Evolutionary conservation across 179 eudicot genomes (phyloP).

Genomic region (Sideroxylon spinosum): DNA sequence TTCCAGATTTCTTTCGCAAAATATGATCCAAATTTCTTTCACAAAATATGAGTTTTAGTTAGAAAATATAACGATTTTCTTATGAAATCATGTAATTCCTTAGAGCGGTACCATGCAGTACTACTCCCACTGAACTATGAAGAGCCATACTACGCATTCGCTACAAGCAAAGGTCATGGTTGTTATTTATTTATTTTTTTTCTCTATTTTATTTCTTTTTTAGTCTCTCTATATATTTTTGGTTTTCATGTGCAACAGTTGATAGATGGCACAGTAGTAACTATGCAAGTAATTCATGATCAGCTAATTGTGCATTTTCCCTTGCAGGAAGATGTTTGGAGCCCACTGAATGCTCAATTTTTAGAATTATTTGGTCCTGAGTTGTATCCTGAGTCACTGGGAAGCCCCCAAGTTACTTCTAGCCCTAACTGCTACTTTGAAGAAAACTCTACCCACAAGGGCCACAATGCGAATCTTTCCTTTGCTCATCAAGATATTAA

Average conservation of each 20-base stretch:
- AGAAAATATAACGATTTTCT: not conserved
- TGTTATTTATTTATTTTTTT: not conserved
- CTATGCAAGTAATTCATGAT: not conserved
- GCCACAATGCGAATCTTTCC: constrained; percentile 22
- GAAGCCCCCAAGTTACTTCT: constrained; percentile 58
- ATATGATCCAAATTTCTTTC: no score
- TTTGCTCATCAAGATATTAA: constrained; percentile 28
- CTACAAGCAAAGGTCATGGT: constrained; percentile 1
- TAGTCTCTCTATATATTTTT: not conserved
- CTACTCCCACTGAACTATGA: not conserved
- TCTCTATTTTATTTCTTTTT: no score
- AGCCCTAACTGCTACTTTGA: constrained; percentile 45
- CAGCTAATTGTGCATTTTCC: not conserved
- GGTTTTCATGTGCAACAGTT: not conserved
- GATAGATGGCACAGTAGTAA: not conserved
- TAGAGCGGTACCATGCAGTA: not conserved
- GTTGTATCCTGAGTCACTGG: constrained; percentile 52
- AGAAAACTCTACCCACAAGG: constrained; percentile 36
- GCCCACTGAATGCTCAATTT: constrained; percentile 51
- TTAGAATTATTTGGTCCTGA: constrained; percentile 64
- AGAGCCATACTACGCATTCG: not conserved
- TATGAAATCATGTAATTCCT: not conserved
- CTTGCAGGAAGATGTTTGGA: constrained; percentile 59
- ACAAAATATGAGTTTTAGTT: not conserved
- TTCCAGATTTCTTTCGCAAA: no score